These are phyloP conservation scores for Ephemerocybe angulata DNA, from an alignment of 768 basidiomycete species.

Conservation along the genomic window DNA sequence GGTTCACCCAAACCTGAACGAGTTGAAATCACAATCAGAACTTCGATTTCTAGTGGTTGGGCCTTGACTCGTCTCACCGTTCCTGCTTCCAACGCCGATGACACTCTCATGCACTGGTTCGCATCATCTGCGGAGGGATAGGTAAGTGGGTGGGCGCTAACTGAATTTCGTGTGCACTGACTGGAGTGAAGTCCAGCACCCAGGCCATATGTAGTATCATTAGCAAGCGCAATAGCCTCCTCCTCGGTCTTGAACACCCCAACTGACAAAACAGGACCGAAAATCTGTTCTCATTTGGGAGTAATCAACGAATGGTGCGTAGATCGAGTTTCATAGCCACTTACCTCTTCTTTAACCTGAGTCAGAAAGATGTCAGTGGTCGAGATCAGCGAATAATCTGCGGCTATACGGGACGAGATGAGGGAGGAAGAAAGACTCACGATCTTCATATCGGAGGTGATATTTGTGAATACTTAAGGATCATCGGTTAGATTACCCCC, in stretches of 20 bases:
- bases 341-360: conserved; percentile 70
- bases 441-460: conserved; percentile 80
- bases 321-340: conserved; percentile 9
- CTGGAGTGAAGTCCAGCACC: conserved; percentile 90
- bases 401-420: conserved; percentile 6
- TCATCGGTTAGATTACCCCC: no score
- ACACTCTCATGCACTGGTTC: conserved; percentile 85
- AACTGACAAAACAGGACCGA: conserved; percentile 88
- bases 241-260: conserved; percentile 83
- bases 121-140: conserved; percentile 54
- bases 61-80: conserved; percentile 53
- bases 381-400: conserved; percentile 2
- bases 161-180: conserved; percentile 31
- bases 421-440: conserved; percentile 47
- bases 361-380: conserved; percentile 7
- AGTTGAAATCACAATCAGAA: not conserved
- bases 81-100: conserved; percentile 82
- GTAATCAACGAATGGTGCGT: conserved; percentile 10
- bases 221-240: conserved; percentile 80
- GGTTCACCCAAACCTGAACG: conserved; percentile 84
- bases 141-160: not conserved
- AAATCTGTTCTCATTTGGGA: conserved; percentile 54
- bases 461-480: conserved; percentile 72
- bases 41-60: not conserved
- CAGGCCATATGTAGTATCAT: conserved; percentile 86